phyloP scores from a whole-genome alignment of 441 rosid species.

The Corymbia calophylla region DNA sequence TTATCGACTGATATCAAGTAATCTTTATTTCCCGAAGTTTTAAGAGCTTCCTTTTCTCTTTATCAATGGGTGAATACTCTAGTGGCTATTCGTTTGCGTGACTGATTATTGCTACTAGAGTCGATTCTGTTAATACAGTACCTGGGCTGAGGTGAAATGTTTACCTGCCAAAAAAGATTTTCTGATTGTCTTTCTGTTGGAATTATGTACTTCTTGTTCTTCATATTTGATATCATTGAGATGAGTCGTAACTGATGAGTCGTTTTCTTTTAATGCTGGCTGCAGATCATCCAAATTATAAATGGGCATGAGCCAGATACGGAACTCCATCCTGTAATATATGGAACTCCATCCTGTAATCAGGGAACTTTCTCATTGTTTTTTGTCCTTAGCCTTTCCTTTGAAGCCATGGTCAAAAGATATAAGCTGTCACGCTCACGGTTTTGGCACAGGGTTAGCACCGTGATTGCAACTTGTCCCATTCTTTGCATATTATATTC shows the following conservation, averaged over 20 bases:
- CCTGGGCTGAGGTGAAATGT: neutral
- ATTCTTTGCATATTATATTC: neutral
- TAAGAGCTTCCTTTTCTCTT: neutral
- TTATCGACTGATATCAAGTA: neutral
- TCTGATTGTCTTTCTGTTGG: neutral
- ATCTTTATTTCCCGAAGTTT: neutral
- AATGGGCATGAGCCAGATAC: neutral
- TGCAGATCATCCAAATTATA: neutral
- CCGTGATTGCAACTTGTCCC: neutral
- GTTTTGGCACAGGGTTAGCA: neutral
- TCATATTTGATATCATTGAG: neutral
- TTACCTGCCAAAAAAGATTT: neutral
- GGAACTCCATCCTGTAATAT: neutral
- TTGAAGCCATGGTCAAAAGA: neutral
- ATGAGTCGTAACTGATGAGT: neutral
- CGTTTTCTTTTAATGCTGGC: neutral
- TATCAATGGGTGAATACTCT: neutral
- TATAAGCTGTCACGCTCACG: neutral
- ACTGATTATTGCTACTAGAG: neutral
- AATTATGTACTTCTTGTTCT: neutral
- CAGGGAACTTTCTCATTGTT: neutral
- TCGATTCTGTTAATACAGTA: neutral
- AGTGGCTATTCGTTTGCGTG: neutral
- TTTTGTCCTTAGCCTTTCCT: neutral
- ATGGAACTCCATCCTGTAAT: neutral